A percentile compares a stretch with the other conserved stretches of the same genome.
Evolutionary conservation across 2,329 filamentous ascomycete species (phyloP).

Genomic region (Aureobasidium leucospermi): DNA sequence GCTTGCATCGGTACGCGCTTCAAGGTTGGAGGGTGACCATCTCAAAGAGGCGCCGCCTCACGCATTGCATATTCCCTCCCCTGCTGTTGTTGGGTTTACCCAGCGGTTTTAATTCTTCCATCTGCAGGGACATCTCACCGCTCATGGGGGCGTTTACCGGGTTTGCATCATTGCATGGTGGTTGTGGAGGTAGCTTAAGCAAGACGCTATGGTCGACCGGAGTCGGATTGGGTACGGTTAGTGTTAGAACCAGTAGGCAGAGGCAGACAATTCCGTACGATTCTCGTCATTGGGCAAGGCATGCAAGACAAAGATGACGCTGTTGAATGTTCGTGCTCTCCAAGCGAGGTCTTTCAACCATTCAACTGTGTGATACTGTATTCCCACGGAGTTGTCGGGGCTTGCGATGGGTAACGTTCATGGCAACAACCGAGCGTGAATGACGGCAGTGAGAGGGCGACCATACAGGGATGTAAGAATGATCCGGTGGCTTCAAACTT

Average conservation of each 20-base stretch:
- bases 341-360: not conserved
- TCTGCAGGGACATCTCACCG: conserved; percentile 12
- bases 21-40: not conserved
- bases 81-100: not conserved
- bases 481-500: not conserved
- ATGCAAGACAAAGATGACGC: not conserved
- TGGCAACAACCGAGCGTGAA: not conserved
- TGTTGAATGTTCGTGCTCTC: not conserved
- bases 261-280: not conserved
- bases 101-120: not conserved
- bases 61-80: not conserved
- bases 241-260: not conserved
- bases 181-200: conserved; percentile 1
- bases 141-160: conserved; percentile 6
- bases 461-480: not conserved
- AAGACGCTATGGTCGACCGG: conserved; percentile 1
- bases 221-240: not conserved
- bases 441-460: not conserved
- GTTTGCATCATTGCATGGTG: conserved; percentile 9
- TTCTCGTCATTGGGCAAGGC: not conserved
- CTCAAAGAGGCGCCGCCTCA: not conserved
- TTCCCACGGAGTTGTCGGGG: not conserved
- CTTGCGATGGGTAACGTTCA: not conserved
- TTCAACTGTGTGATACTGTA: not conserved
- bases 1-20: conserved; percentile 11